Evolutionary conservation across 306 rosid genomes (phyloP).

Genomic region (Cajanus cajan): DNA sequence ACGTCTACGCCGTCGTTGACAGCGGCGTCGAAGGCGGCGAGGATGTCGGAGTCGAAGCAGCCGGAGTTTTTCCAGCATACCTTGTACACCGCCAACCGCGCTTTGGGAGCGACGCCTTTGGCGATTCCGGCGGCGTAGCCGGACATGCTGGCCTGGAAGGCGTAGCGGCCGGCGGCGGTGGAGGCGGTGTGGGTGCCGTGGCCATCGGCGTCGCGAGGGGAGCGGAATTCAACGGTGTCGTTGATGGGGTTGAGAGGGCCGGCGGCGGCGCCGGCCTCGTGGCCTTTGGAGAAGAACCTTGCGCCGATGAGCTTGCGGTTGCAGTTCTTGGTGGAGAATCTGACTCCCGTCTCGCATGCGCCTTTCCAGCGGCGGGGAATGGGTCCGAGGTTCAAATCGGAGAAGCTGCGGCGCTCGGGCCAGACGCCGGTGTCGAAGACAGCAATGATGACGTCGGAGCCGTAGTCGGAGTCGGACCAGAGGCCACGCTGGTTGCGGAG

Average conservation of each 20-base stretch:
- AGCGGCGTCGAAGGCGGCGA: slow-evolving; percentile 76
- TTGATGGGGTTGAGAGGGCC: slow-evolving; percentile 61
- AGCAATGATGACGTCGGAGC: slow-evolving; percentile 84
- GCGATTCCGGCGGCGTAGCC: slow-evolving; percentile 89
- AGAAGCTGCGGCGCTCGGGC: slow-evolving; percentile 84
- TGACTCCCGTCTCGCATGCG: slow-evolving; percentile 61
- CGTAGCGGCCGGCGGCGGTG: slow-evolving; percentile 76
- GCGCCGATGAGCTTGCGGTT: slow-evolving; percentile 80
- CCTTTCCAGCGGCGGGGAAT: slow-evolving; percentile 85
- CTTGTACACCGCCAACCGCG: slow-evolving; percentile 76
- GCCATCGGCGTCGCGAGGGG: slow-evolving; percentile 92
- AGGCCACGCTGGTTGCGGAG: slow-evolving; percentile 87
- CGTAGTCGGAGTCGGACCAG: slow-evolving; percentile 91
- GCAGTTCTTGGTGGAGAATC: slow-evolving; percentile 54
- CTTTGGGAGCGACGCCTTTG: slow-evolving; percentile 87
- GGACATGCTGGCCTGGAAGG: slow-evolving; percentile 68
- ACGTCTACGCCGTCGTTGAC: slow-evolving; percentile 83
- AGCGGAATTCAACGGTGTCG: slow-evolving; percentile 71
- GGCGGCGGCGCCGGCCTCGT: slow-evolving; percentile 49
- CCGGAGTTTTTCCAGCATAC: slow-evolving; percentile 91
- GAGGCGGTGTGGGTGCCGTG: slow-evolving; percentile 96
- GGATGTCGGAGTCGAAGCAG: slow-evolving; percentile 84
- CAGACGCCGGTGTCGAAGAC: slow-evolving; percentile 83
- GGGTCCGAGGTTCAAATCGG: slow-evolving; percentile 69
- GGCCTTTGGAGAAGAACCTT: slow-evolving; percentile 77